Conservation (phyloP, 495 filamentous ascomycete genomes). For the Hypoxylon lienhwacheense region DNA sequence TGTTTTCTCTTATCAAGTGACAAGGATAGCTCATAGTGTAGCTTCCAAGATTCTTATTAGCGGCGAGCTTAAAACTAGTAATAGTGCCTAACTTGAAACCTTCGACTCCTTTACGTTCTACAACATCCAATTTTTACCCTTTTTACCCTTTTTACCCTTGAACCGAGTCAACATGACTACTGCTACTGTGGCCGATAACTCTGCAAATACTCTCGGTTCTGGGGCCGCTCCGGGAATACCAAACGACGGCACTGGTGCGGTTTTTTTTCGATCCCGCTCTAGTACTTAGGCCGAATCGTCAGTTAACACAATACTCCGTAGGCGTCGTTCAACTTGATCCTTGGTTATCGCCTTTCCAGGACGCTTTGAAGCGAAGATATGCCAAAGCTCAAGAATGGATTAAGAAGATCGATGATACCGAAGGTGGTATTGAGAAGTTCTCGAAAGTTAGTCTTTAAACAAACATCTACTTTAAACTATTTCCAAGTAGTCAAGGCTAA, state of each 20-base stretch:
- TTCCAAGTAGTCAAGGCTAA: slow-evolving; percentile 8
- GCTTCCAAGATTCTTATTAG: slow-evolving; percentile 31
- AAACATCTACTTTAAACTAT: neutral
- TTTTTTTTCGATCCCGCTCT: neutral
- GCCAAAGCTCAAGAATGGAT: slow-evolving; percentile 86
- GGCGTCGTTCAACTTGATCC: slow-evolving; percentile 88
- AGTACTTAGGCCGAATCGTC: neutral
- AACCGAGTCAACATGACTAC: slow-evolving; percentile 39
- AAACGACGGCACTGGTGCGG: slow-evolving; percentile 53
- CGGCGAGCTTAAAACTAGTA: slow-evolving; percentile 20
- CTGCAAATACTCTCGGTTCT: slow-evolving; percentile 44
- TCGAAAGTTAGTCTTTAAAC: slow-evolving; percentile 62
- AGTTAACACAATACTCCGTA: slow-evolving; percentile 43
- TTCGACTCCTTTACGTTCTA: slow-evolving; percentile 3
- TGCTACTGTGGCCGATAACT: slow-evolving; percentile 39
- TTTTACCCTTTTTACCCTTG: neutral
- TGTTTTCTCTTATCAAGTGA: slow-evolving; percentile 13
- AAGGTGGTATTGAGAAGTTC: slow-evolving; percentile 92
- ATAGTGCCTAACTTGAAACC: slow-evolving; percentile 12
- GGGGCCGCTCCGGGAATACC: slow-evolving; percentile 43
- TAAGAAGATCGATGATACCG: slow-evolving; percentile 73
- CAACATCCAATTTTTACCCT: slow-evolving; percentile 1
- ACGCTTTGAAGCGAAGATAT: slow-evolving; percentile 74
- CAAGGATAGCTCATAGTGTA: slow-evolving; percentile 18
- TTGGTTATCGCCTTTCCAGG: slow-evolving; percentile 83